A percentile compares a stretch with the other conserved stretches of the same genome.
Conservation (phyloP, 805 yeast genomes). For the Metschnikowia gelsemii region DNA sequence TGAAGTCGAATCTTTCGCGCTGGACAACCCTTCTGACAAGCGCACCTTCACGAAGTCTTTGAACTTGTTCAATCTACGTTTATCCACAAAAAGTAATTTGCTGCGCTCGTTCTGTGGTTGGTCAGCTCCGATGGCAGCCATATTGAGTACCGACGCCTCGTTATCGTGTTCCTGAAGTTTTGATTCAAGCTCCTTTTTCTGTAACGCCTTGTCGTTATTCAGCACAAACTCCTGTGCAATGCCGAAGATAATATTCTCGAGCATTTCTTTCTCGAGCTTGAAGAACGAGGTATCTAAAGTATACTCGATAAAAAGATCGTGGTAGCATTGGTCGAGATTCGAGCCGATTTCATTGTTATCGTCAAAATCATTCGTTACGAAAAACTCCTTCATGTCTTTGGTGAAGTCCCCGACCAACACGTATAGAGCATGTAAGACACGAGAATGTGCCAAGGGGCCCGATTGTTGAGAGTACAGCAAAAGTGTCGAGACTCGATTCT, state of each 20-base stretch:
- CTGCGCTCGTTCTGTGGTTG: slow-evolving; percentile 26
- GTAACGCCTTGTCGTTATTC: slow-evolving; percentile 35
- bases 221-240: slow-evolving; percentile 46
- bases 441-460: slow-evolving; percentile 68
- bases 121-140: slow-evolving; percentile 16
- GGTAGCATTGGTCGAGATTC: slow-evolving; percentile 67
- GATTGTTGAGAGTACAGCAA: slow-evolving; percentile 61
- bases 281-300: slow-evolving; percentile 68
- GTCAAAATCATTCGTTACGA: slow-evolving; percentile 48
- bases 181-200: slow-evolving; percentile 35
- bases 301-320: slow-evolving; percentile 72
- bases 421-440: slow-evolving; percentile 70
- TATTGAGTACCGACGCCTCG: slow-evolving; percentile 22
- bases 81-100: slow-evolving; percentile 37
- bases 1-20: slow-evolving; percentile 13
- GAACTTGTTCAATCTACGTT: slow-evolving; percentile 50
- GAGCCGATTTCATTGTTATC: slow-evolving; percentile 43
- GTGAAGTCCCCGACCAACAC: slow-evolving; percentile 58
- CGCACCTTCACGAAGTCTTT: slow-evolving; percentile 56
- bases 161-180: slow-evolving; percentile 38
- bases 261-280: slow-evolving; percentile 63
- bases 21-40: slow-evolving; percentile 24
- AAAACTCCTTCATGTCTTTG: slow-evolving; percentile 61
- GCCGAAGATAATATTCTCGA: slow-evolving; percentile 53
- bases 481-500: slow-evolving; percentile 54